Evolutionary conservation across 2,329 filamentous ascomycete genomes (phyloP).

Genomic region (Pseudohalonectria lignicola): DNA sequence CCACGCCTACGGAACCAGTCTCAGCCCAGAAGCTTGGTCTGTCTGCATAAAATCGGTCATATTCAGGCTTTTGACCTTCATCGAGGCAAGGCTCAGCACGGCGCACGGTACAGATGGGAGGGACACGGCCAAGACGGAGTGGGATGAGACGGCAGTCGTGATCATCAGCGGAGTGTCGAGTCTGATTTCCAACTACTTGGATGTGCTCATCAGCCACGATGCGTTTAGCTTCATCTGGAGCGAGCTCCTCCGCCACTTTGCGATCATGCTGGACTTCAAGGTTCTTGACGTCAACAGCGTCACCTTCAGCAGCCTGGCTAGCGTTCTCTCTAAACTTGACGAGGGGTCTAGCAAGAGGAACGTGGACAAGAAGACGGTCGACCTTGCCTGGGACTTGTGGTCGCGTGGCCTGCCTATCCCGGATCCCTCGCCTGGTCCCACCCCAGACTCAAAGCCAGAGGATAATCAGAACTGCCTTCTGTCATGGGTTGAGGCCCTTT

Average conservation of each 20-base stretch:
- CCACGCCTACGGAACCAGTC: conserved; percentile 75
- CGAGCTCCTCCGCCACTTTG: conserved; percentile 59
- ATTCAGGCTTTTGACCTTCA: conserved; percentile 63
- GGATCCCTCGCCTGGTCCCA: no score
- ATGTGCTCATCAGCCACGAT: conserved; percentile 53
- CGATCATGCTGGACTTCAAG: conserved; percentile 48
- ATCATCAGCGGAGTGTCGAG: conserved; percentile 63
- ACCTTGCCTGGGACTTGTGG: conserved; percentile 61
- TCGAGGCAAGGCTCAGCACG: conserved; percentile 44
- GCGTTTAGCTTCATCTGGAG: conserved; percentile 68
- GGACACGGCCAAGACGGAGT: conserved; percentile 40
- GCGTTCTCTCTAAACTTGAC: conserved; percentile 45
- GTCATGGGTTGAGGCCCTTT: conserved; percentile 69
- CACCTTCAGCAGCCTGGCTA: conserved; percentile 54
- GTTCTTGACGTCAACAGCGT: conserved; percentile 63
- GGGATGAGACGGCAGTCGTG: conserved; percentile 66
- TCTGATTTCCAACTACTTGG: conserved; percentile 66
- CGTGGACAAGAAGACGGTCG: conserved; percentile 41
- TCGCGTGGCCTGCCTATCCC: conserved; percentile 49
- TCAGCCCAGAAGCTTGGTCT: conserved; percentile 71
- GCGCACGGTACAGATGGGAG: conserved; percentile 24
- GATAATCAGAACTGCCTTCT: conserved; percentile 76
- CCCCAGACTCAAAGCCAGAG: conserved; percentile 29
- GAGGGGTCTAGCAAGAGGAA: conserved; percentile 22
- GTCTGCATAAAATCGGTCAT: conserved; percentile 72